Evolutionary conservation across 2,329 filamentous ascomycete genomes (phyloP), one percentile per base, ranked within the genome.

Genomic region (Trichoderma sp.): DNA sequence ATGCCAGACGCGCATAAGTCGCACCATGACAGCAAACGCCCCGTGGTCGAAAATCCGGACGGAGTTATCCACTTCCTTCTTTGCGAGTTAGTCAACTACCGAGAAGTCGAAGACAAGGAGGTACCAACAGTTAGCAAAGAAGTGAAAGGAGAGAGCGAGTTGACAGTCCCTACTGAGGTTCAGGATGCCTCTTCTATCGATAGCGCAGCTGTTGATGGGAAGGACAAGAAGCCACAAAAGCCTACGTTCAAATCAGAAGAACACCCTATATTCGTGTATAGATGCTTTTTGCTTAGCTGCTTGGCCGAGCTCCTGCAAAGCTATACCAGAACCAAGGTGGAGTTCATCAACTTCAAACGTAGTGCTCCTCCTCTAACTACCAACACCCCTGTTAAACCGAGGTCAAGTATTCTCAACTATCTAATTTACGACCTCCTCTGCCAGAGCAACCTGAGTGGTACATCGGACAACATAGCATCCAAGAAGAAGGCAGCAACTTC

Each of bases 291-390:
- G 61, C 86, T 99, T 35, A 93, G 95, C 76, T 97, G 94, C 74
- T 83, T 99, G 45, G 90, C 93, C 0, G 95, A 99, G 78, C 86
- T 99, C 15, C 84, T 99, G 15, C 89, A 92, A 67, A 96, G 91
- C 74, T 99, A 98, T 81, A 97, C 93, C 73, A 89, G 93, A 64
- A 92, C 93, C 9, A 99, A 99, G 84, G 88, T 99, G 52, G 96
- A 99, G 77, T 98, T 99, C 77, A 97, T 99, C 82, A 98, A 97
- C 78, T 99, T 97, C 81, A 98, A 96, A 72, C 90, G 94, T 69
- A 97, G 94, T 75, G 90, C 92, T 7, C 92, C 93, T 64, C 92
- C 94, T 56, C 86, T 93, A 53, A 90, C 92, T 72, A 90, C 90
- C 12, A 89, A 89, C 64, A 98, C 95, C 1, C 95, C 95, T 5